These are phyloP conservation scores for Leucoagaricus sp. DNA, from an alignment of 1,284 basidiomycete species.

Conservation along the genomic window DNA sequence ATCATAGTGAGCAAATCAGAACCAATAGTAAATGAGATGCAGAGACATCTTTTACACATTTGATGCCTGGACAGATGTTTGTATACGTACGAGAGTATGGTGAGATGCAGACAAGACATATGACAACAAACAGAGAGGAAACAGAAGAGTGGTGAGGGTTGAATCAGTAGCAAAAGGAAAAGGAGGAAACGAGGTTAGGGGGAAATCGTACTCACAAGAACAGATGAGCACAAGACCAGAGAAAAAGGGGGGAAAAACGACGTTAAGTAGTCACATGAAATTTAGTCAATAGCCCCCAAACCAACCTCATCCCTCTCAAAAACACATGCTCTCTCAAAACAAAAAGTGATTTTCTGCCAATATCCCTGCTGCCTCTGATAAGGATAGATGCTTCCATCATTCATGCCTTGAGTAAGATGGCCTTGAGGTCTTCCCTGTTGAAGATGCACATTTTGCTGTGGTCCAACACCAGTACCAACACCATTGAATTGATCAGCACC, in stretches of 20 bases:
- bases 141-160: slow-evolving; percentile 16
- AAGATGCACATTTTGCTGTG: slow-evolving; percentile 47
- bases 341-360: slow-evolving; percentile 70
- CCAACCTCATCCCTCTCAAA: slow-evolving; percentile 5
- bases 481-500: slow-evolving; percentile 58
- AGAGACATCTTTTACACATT: slow-evolving; percentile 16
- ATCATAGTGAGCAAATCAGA: no score
- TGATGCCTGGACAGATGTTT: slow-evolving; percentile 12
- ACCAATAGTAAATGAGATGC: no score
- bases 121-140: not conserved
- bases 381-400: slow-evolving; percentile 65
- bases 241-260: slow-evolving; percentile 22
- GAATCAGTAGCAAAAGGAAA: slow-evolving; percentile 24
- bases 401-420: slow-evolving; percentile 62
- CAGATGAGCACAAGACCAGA: slow-evolving; percentile 20
- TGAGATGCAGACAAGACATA: slow-evolving; percentile 18
- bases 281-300: not conserved
- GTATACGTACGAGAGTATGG: slow-evolving; percentile 14
- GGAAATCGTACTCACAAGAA: slow-evolving; percentile 23
- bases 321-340: not conserved
- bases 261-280: slow-evolving; percentile 17
- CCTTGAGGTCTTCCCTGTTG: slow-evolving; percentile 58
- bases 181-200: no score
- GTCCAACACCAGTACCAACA: slow-evolving; percentile 35
- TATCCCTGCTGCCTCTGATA: slow-evolving; percentile 71